Base-by-base conservation (phyloP, 2,329 filamentous ascomycete species). In the Dactylonectria estremocensis region DNA sequence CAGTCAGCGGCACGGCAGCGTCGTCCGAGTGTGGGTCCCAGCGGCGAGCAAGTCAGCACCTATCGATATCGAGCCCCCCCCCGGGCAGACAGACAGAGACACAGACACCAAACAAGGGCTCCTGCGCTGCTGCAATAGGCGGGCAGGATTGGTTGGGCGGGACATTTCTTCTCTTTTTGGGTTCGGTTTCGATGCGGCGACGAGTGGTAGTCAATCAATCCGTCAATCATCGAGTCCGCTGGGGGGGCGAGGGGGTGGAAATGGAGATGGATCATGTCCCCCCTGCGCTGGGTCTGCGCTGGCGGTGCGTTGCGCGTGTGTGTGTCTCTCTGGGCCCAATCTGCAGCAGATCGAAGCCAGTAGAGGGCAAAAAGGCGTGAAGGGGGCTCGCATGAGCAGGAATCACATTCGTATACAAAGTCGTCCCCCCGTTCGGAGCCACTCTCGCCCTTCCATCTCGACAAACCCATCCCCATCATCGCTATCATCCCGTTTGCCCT, bases 361-460 rank as follows among this genome's bases (percentile, higher is more conserved):
- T 28, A 28, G 24, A 5, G 10, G 16, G 14, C 28, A 33, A n/a
- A 16, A 33, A 28, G 24, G 16, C 22, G 49, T n/a, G 50, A 53
- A 53, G 28, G 50, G 46, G 45, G 45, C 22, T 52, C 46, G 16
- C 40, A 14, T n/a, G 16, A 8, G 33, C 33, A 50, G 45, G 45
- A 58, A 57, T 28, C 61, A 24, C 59, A 35, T 54, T 43, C 63
- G 43, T 65, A 60, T 60, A 60, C 55, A 66, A 57, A 58, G 57
- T 63, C 59, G 48, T 49, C 28, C 40, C 53, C 64, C 59, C 58
- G 37, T 63, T 43, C 46, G 20, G 31, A 28, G 50, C 61, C 61
- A 43, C 56, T 35, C 16, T 52, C 35, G 28, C 59, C 50, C 28
- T 62, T 70, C 64, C 70, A 67, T 72, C 68, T 55, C 52, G 45